A percentile compares a stretch with the other conserved stretches of the same genome.
phyloP scores from a whole-genome alignment of 441 rosid species.

The Eutrema salsugineum region DNA sequence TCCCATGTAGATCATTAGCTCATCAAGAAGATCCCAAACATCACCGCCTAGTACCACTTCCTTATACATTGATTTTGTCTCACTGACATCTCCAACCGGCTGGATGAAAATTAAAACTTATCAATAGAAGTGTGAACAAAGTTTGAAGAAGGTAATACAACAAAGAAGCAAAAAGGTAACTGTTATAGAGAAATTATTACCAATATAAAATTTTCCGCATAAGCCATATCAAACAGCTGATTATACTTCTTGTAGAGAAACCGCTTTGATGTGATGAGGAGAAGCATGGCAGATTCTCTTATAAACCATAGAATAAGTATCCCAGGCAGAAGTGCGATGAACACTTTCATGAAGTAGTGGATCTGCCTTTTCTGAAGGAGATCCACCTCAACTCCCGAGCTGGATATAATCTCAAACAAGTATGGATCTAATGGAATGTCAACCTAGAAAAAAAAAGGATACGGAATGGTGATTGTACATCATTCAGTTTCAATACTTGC shows the following conservation, averaged over 20 bases:
- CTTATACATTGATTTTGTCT: constrained; percentile 84
- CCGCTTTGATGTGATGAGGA: constrained; percentile 72
- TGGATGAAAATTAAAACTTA: constrained; percentile 34
- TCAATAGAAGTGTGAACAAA: constrained; percentile 21
- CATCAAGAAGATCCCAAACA: constrained; percentile 99
- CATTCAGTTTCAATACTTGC: constrained; percentile 11
- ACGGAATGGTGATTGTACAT: constrained; percentile 25
- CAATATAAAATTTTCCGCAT: constrained; percentile 90
- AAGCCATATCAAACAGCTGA: constrained; percentile 90
- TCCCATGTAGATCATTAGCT: constrained; percentile 90
- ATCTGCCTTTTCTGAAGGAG: constrained; percentile 89
- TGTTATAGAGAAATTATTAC: constrained; percentile 40
- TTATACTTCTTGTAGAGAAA: constrained; percentile 86
- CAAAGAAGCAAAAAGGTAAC: neutral
- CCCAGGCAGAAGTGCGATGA: constrained; percentile 79
- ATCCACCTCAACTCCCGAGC: constrained; percentile 93
- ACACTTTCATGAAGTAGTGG: constrained; percentile 87
- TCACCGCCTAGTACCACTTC: constrained; percentile 98
- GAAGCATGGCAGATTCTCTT: constrained; percentile 78
- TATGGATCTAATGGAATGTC: constrained; percentile 95
- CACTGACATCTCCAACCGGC: constrained; percentile 93
- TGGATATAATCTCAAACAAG: constrained; percentile 81
- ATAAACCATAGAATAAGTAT: constrained; percentile 76
- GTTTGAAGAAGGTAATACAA: constrained; percentile 8
- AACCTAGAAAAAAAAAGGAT: constrained; percentile 46